A percentile compares a stretch with the other conserved stretches of the same genome.
phyloP scores from a whole-genome alignment of 495 filamentous ascomycete genomes.

The Tuber aestivum region DNA sequence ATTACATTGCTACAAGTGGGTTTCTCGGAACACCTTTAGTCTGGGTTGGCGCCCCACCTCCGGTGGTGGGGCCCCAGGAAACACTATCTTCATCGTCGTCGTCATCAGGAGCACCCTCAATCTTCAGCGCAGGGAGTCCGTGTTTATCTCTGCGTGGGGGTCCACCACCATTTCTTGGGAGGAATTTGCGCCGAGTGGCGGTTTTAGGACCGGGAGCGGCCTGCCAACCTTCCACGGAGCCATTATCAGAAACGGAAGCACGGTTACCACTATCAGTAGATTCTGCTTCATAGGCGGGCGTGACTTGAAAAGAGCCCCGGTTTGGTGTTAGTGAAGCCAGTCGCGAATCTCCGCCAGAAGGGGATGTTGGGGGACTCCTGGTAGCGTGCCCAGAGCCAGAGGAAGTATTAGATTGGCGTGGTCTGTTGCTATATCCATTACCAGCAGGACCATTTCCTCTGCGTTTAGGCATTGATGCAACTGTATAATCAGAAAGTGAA shows the following conservation, averaged over 20 bases:
- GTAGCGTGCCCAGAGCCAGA: not conserved
- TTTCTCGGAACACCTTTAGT: constrained; percentile 17
- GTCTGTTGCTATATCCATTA: not conserved
- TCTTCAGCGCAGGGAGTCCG: constrained; percentile 9
- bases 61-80: not conserved
- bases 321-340: not conserved
- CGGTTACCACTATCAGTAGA: constrained; percentile 5
- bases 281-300: not conserved
- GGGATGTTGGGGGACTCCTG: not conserved
- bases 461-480: not conserved
- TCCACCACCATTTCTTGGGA: not conserved
- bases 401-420: not conserved
- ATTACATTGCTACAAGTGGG: constrained; percentile 27
- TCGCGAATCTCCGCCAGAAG: not conserved
- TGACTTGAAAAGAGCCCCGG: not conserved
- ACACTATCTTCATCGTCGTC: not conserved
- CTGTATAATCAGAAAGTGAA: not conserved
- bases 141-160: constrained; percentile 5
- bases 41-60: not conserved
- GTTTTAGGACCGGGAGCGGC: not conserved
- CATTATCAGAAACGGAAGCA: constrained; percentile 4
- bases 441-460: not conserved
- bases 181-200: not conserved
- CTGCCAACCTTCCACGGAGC: not conserved
- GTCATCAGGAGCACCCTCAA: constrained; percentile 3